Conservation (phyloP, 208 protist species). For the Wallacemonas sp. region DNA sequence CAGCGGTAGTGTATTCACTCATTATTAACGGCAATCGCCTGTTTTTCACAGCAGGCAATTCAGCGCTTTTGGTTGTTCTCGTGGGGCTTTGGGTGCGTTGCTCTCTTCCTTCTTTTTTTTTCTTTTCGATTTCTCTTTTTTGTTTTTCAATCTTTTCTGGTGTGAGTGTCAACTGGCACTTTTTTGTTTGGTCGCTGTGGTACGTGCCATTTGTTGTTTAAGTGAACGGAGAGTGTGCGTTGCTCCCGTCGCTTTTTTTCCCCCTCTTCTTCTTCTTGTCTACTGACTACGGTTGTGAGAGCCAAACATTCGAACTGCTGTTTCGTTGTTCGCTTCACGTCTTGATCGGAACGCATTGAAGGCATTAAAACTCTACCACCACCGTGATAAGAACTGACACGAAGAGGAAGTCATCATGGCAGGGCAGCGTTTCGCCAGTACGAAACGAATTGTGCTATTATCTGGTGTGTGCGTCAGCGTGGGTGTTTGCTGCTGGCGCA, state of each 20-base stretch:
- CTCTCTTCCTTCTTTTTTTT: conserved; percentile 4
- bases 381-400: too few relatives aligned
- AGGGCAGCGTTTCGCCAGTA: not conserved
- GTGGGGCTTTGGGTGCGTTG: too few relatives aligned
- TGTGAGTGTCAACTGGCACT: too few relatives aligned
- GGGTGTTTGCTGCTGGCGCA: not conserved
- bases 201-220: too few relatives aligned
- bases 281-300: not conserved
- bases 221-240: not conserved
- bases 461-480: not conserved
- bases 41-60: too few relatives aligned
- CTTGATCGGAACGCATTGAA: too few relatives aligned
- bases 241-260: not conserved
- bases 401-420: too few relatives aligned
- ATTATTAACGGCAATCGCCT: too few relatives aligned
- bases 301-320: not conserved
- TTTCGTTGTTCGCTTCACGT: not conserved
- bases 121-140: conserved; percentile 10
- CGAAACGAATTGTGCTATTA: not conserved
- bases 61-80: too few relatives aligned
- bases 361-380: too few relatives aligned
- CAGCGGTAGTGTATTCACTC: too few relatives aligned
- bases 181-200: too few relatives aligned
- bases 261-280: conserved; percentile 6
- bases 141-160: conserved; percentile 13